Evolutionary conservation across 441 rosid genomes (phyloP), one percentile per base, ranked within the genome.

Genomic region (Breynia disticha): DNA sequence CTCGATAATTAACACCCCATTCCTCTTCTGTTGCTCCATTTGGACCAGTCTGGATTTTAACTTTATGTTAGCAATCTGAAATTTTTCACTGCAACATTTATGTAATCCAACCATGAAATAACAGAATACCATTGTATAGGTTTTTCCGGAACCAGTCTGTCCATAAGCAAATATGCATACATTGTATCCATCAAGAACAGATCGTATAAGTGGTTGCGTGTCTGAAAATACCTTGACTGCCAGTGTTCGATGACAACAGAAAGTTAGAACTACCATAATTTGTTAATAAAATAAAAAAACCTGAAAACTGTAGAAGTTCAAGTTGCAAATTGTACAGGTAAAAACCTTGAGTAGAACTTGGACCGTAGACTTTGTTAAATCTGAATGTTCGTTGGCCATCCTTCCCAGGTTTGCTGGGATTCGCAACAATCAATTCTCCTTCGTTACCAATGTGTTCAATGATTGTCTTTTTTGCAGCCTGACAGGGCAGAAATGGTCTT

Each of bases 141-240:
- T 91, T 70, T 90, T 90, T 42, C 97, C 97, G 1, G 97, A 90
- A 17, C 97, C 97, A 43, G 95, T 90, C 75, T 90, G 98, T 45
- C 98, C 98, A 68, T 90, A 91, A 19, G 98, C 98, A 71, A 91
- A 88, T 67, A 91, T 88, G 49, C 97, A 91, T 18, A 91, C 94
- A 63, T 80, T 88, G 69, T 79, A 88, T 16, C 98, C 98, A 59
- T 91, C 97, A 43, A 88, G 81, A 50, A 88, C 88, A 13, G 84
- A 88, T 21, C 89, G 87, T 63, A 91, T 86, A 67, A 91, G 70
- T 15, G 94, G 97, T 56, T 67, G 86, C 42, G 99, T 85, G 67
- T 94, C 99, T 69, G 81, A 58, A 70, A 80, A 94, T 61, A 90
- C 96, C 64, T 87, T 95, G 77, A 76, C 99, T 94, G 75, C 35